Conservation (phyloP, 75 land plant genomes). For the Sequoiadendron giganteum region DNA sequence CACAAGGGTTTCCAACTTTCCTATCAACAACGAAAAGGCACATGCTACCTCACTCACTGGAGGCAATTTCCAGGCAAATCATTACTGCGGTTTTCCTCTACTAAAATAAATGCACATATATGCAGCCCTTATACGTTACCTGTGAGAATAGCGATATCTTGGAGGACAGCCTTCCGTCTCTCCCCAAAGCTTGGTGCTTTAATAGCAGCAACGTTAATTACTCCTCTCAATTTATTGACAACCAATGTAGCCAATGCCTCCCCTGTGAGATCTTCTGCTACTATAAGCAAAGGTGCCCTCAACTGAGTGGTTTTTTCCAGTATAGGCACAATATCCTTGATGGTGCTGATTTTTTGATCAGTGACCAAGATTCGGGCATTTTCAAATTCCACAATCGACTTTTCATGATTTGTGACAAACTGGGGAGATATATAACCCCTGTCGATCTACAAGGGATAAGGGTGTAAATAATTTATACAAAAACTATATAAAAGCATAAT, state of each 20-base stretch:
- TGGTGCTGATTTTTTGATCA: slow-evolving; percentile 85
- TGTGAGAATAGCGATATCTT: slow-evolving; percentile 95
- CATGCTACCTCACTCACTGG: background rate
- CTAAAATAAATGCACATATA: background rate
- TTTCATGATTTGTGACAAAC: slow-evolving; percentile 92
- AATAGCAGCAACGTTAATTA: slow-evolving; percentile 89
- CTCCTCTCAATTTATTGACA: slow-evolving; percentile 90
- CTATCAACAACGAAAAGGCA: background rate
- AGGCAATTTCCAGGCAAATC: background rate
- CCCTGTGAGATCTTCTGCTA: slow-evolving; percentile 95
- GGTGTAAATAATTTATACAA: background rate
- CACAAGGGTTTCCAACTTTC: background rate
- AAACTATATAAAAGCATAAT: background rate
- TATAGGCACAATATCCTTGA: slow-evolving; percentile 88
- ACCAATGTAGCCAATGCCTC: slow-evolving; percentile 99
- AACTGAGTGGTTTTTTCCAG: slow-evolving; percentile 86
- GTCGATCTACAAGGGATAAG: slow-evolving; percentile 60
- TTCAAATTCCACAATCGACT: slow-evolving; percentile 84
- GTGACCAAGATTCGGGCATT: slow-evolving; percentile 87
- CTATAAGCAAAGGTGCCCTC: slow-evolving; percentile 75
- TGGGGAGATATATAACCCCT: slow-evolving; percentile 98
- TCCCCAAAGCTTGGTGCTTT: slow-evolving; percentile 97
- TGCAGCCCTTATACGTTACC: slow-evolving; percentile 38
- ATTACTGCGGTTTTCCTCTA: background rate
- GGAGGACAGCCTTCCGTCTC: slow-evolving; percentile 88